Percentiles rank a stretch among this genome's conserved stretches.
These are phyloP conservation scores for Ganoderma lingzhi DNA, from an alignment of 1,284 basidiomycete genomes.

Conservation along the genomic window DNA sequence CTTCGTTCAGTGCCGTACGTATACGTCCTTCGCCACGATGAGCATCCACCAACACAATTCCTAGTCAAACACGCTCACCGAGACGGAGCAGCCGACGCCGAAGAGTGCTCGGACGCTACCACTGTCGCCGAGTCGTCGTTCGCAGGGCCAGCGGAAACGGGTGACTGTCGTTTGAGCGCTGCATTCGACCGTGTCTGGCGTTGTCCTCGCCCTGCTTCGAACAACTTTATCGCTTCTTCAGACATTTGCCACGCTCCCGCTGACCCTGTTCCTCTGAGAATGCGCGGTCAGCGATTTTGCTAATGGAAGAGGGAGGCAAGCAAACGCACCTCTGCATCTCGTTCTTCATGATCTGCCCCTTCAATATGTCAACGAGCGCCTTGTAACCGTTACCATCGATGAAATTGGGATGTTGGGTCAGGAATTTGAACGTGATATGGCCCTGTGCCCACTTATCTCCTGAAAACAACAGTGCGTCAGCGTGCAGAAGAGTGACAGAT, in stretches of 20 bases:
- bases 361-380: constrained; percentile 17
- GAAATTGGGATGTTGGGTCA: constrained; percentile 26
- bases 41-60: not conserved
- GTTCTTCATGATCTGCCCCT: constrained; percentile 21
- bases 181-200: not conserved
- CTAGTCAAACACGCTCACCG: constrained; percentile 15
- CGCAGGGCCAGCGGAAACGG: constrained; percentile 14
- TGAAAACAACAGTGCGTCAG: not conserved
- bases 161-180: constrained; percentile 7
- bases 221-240: not conserved
- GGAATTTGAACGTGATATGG: constrained; percentile 30
- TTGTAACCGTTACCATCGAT: constrained; percentile 24
- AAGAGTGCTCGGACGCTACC: not conserved
- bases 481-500: not conserved
- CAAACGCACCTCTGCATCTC: not conserved
- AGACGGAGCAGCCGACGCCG: constrained; percentile 13
- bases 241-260: not conserved
- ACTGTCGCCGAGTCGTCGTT: constrained; percentile 5
- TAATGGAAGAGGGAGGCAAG: no score
- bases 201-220: not conserved
- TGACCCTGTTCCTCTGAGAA: not conserved
- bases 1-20: constrained; percentile 21
- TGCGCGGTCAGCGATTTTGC: not conserved
- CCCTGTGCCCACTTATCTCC: constrained; percentile 17
- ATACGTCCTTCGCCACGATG: constrained; percentile 14